phyloP scores from a whole-genome alignment of 2,329 filamentous ascomycete genomes.

The Xylaria sp. region DNA sequence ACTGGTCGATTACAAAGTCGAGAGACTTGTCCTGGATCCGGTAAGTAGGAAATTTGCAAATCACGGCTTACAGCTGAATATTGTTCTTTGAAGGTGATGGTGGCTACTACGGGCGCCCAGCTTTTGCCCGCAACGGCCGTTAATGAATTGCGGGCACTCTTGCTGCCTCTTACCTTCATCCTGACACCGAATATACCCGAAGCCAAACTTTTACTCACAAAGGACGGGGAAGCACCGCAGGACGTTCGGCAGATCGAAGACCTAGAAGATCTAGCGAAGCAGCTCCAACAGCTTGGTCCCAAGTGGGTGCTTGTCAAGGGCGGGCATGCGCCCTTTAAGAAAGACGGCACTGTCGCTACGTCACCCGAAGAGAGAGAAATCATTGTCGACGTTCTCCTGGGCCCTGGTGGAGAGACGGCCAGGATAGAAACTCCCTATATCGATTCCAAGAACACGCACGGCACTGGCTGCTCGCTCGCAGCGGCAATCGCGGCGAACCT shows the following conservation, averaged over 20 bases:
- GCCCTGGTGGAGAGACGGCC: slow-evolving; percentile 55
- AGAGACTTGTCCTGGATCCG: slow-evolving; percentile 73
- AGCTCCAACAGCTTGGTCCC: slow-evolving; percentile 71
- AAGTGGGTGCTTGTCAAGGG: slow-evolving; percentile 87
- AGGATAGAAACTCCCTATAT: slow-evolving; percentile 75
- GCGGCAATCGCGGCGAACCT: slow-evolving; percentile 81
- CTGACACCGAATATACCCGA: slow-evolving; percentile 32
- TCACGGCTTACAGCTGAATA: background rate
- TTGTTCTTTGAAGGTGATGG: slow-evolving; percentile 73
- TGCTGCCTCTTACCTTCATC: slow-evolving; percentile 68
- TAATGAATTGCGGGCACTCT: slow-evolving; percentile 58
- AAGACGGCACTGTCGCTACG: slow-evolving; percentile 63
- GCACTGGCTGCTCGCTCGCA: slow-evolving; percentile 91
- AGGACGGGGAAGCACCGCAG: slow-evolving; percentile 47
- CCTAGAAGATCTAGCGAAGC: slow-evolving; percentile 70
- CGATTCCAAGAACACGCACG: slow-evolving; percentile 82
- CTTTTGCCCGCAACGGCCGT: slow-evolving; percentile 72
- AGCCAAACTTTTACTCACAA: slow-evolving; percentile 23
- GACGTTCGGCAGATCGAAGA: slow-evolving; percentile 64
- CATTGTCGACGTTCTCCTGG: slow-evolving; percentile 79
- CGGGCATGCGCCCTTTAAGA: slow-evolving; percentile 81
- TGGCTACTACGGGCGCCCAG: slow-evolving; percentile 78
- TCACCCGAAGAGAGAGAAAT: slow-evolving; percentile 64
- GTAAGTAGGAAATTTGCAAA: slow-evolving; percentile 52
- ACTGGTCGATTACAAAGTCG: slow-evolving; percentile 62